Evolutionary conservation across 345 rosid genomes (phyloP), one percentile per base, ranked within the genome.

Genomic region (Conringia planisiliqua): DNA sequence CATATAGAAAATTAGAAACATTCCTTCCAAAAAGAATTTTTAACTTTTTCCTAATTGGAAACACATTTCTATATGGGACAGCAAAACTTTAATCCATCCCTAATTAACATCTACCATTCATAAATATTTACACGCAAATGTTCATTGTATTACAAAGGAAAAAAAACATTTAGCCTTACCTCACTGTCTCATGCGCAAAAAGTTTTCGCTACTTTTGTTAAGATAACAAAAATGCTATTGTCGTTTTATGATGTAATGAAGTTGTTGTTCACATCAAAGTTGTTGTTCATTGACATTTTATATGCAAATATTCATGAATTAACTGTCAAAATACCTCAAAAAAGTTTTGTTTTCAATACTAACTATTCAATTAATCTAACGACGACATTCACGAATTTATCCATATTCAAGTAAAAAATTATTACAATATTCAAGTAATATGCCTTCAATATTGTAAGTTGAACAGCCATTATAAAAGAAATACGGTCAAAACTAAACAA

Each of bases 181-280:
- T 44, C 66, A 66, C 44, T 65, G 76, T 65, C 66, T 48, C 78
- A 65, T 57, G 72, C 66, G 59, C 24, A 44, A 56, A 74, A 74
- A 66, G 66, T 35, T 73, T 73, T 12, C 35, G 10, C 66, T 16
- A n/a, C 66, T 43, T 52, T 52, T 62, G n/a, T 51, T 46, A 46
- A 62, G 3, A 62, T 40, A 3, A 7, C 13, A 3, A 39, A 62
- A 9, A 62, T 64, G 16, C 11, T 30, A 29, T 64, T 42, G 64
- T 65, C 47, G 43, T 73, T 51, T 71, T 39, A 61, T 71, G 51
- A 72, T 62, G 61, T 39, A 51, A 27, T 39, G 44, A 51, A 51
- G 30, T 61, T 61, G 40, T 51, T 61, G 50, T 72, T 51, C 69
- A 62, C 43, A 50, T 71, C n/a, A 46, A 51, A 7, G 10, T 7